Evolutionary conservation across 179 eudicot species (phyloP), one percentile per base, ranked within the genome.

Genomic region (Vitellaria paradoxa): DNA sequence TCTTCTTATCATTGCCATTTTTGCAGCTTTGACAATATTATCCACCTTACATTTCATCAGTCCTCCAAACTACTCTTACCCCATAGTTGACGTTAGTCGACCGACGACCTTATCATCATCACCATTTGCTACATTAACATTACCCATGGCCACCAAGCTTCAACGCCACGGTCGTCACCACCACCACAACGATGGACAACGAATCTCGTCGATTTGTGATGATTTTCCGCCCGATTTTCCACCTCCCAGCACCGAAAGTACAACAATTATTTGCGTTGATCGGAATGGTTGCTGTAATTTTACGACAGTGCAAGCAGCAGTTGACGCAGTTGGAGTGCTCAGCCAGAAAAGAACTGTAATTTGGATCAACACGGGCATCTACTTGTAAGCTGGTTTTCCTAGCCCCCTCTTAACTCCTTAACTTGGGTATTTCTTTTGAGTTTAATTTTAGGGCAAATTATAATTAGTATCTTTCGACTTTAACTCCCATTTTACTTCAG

Each of bases 221-320:
- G 85, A 90, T 78, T 93, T 94, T 63, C 94, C 98, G 0, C 84
- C 88, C 13, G 85, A 89, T 80, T 79, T 93, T 47, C 94, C 97
- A 9, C 93, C 94, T 69, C 86, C 93, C 0, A 92, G 85, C 79
- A 86, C 94, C 0, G 84, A 84, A 81, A 86, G 90, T 3, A 89
- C 90, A 14, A 82, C 88, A 6, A 73, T 80, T n/a, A 56, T 91
- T 17, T 94, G 98, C 66, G 98, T 94, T 7, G 98, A 94, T 82
- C 82, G 72, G 26, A 90, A 91, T 26, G 98, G 98, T n/a, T 94
- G 98, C 65, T 94, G 98, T 76, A 90, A 93, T 74, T 94, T 89
- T 82, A 93, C 97, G 0, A 85, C 94, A 0, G 86, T 94, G 12
- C 97, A 94, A 70, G 84, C 96, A 1, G 98, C 98, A 45, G 84